These are phyloP conservation scores for Pachysandra terminalis DNA, from an alignment of 164 flowering plant species.

Conservation along the genomic window DNA sequence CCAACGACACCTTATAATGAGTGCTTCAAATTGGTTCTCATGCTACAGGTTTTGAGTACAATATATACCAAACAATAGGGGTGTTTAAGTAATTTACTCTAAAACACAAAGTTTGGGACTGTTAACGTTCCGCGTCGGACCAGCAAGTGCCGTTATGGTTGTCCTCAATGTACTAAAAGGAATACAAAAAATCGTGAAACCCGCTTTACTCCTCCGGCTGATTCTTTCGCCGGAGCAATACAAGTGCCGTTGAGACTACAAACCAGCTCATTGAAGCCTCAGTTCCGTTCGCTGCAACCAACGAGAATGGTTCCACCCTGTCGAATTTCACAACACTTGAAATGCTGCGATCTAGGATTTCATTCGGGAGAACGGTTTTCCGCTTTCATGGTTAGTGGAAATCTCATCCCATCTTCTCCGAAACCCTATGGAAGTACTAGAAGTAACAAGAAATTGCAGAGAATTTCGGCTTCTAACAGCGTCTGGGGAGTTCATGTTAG, in stretches of 20 bases:
- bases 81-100: too few relatives aligned
- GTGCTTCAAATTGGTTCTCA: too few relatives aligned
- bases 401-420: not conserved
- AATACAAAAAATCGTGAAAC: too few relatives aligned
- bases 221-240: not conserved
- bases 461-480: conserved; percentile 1
- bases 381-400: not conserved
- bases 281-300: not conserved
- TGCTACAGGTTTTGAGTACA: too few relatives aligned
- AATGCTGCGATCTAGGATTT: conserved; percentile 9
- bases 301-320: conserved; percentile 10
- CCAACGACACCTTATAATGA: too few relatives aligned
- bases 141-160: too few relatives aligned
- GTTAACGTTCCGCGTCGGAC: too few relatives aligned
- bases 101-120: too few relatives aligned
- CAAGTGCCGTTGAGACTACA: not conserved
- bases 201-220: too few relatives aligned
- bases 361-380: not conserved
- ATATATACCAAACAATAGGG: too few relatives aligned
- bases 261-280: not conserved
- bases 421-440: not conserved
- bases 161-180: too few relatives aligned
- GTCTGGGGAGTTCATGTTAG: not conserved
- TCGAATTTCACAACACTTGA: conserved; percentile 14
- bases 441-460: not conserved